Conservation (phyloP, 2,329 filamentous ascomycete species). For the Talaromyces sp. region DNA sequence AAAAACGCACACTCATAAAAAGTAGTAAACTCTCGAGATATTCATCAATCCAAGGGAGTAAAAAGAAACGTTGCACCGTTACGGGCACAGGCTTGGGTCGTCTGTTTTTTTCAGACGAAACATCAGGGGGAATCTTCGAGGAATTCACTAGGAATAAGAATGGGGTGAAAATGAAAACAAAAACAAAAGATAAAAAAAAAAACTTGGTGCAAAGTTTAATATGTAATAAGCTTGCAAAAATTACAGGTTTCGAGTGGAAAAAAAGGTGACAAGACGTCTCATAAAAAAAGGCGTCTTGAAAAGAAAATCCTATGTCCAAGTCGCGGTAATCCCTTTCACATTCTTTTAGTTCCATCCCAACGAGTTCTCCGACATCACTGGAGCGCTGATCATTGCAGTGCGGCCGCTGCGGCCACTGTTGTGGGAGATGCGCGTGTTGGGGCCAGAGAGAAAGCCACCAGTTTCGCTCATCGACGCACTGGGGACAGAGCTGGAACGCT, state of each 20-base stretch:
- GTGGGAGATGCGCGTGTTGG: slow-evolving; percentile 45
- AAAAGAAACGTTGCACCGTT: not conserved
- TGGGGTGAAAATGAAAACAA: slow-evolving; percentile 9
- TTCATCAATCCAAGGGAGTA: not conserved
- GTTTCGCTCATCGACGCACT: slow-evolving; percentile 64
- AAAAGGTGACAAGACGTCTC: not conserved
- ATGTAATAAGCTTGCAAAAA: slow-evolving; percentile 2
- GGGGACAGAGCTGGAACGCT: slow-evolving; percentile 68
- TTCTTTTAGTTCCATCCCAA: slow-evolving; percentile 79
- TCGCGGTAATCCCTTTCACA: not conserved
- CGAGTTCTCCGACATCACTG: slow-evolving; percentile 89
- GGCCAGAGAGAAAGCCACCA: slow-evolving; percentile 27
- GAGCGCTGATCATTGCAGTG: slow-evolving; percentile 74
- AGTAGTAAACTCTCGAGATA: slow-evolving; percentile 4
- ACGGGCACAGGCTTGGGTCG: not conserved
- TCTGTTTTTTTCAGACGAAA: slow-evolving; percentile 4
- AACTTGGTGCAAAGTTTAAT: slow-evolving; percentile 12
- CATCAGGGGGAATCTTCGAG: slow-evolving; percentile 13
- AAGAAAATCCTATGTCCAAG: not conserved
- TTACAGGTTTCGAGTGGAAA: not conserved
- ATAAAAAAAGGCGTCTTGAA: not conserved
- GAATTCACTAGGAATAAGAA: slow-evolving; percentile 12
- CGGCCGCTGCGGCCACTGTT: slow-evolving; percentile 64
- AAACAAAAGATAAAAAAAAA: slow-evolving; percentile 15
- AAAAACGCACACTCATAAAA: slow-evolving; percentile 1